phyloP scores from a whole-genome alignment of 140 eudicot genomes.

The Bidens hawaiensis region DNA sequence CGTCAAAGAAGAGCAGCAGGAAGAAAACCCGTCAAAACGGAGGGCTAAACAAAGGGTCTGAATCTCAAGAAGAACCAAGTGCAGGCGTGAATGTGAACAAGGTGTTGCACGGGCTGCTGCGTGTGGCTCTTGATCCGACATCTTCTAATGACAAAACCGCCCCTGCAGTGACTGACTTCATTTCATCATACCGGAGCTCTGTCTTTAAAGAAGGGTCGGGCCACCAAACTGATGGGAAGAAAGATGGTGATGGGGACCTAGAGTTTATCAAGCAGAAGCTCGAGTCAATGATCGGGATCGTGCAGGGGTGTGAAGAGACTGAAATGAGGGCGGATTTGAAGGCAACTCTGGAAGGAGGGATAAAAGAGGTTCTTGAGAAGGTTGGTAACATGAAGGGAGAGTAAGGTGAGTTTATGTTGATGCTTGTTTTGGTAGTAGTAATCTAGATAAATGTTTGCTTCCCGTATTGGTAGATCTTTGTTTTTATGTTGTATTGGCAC shows the following conservation, averaged over 20 bases:
- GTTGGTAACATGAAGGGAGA: slow-evolving; percentile 22
- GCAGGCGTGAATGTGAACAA: slow-evolving; percentile 20
- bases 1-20: slow-evolving; percentile 13
- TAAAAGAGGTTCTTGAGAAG: slow-evolving; percentile 44
- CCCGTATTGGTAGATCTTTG: neutral
- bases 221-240: neutral
- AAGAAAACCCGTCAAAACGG: slow-evolving; percentile 13
- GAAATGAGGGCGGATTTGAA: slow-evolving; percentile 36
- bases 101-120: slow-evolving; percentile 34
- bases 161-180: slow-evolving; percentile 28
- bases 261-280: slow-evolving; percentile 37
- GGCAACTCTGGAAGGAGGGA: slow-evolving; percentile 38
- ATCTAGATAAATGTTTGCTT: neutral
- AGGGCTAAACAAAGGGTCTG: neutral
- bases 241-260: slow-evolving; percentile 4
- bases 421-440: neutral
- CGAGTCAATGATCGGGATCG: slow-evolving; percentile 30
- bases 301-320: slow-evolving; percentile 37
- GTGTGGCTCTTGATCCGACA: slow-evolving; percentile 49
- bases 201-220: slow-evolving; percentile 29
- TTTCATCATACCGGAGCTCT: slow-evolving; percentile 42
- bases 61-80: slow-evolving; percentile 2
- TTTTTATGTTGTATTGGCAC: neutral
- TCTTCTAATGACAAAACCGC: slow-evolving; percentile 24
- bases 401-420: slow-evolving; percentile 23